Evolutionary conservation across 1,139 yeast genomes (phyloP).

Genomic region (Candida gigantensis): DNA sequence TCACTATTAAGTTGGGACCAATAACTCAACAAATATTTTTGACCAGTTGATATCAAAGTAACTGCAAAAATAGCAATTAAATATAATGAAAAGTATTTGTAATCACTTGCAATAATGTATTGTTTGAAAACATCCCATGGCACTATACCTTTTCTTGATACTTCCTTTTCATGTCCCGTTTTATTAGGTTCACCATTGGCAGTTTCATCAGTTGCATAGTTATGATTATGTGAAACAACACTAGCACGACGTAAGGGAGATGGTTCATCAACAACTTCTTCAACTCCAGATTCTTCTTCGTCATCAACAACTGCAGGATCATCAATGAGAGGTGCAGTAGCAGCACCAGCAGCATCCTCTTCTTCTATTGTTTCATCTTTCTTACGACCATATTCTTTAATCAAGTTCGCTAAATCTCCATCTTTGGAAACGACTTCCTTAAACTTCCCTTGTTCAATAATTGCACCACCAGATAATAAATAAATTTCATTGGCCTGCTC

Average conservation of each 20-base stretch:
- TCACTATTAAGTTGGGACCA: conserved; percentile 40
- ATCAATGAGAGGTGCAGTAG: too few species aligned
- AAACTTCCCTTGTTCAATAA: conserved; percentile 35
- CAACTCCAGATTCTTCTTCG: conserved; percentile 11
- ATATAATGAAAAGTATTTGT: conserved; percentile 27
- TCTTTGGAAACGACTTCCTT: conserved; percentile 30
- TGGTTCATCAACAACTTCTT: conserved; percentile 22
- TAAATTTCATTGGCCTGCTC: conserved; percentile 28
- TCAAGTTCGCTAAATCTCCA: conserved; percentile 27
- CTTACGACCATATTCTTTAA: conserved; percentile 29
- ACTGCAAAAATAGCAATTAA: conserved; percentile 21
- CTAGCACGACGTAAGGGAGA: conserved; percentile 21
- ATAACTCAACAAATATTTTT: conserved; percentile 34
- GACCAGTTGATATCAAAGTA: conserved; percentile 25
- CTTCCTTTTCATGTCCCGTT: conserved; percentile 33
- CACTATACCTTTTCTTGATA: conserved; percentile 32
- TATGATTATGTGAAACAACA: conserved; percentile 25
- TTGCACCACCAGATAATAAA: conserved; percentile 25
- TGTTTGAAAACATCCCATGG: conserved; percentile 33
- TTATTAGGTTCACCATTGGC: conserved; percentile 20
- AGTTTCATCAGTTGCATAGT: conserved; percentile 19
- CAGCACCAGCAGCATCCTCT: conserved; percentile 24
- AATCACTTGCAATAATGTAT: conserved; percentile 39
- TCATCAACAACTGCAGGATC: conserved; percentile 25
- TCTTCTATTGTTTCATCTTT: conserved; percentile 23